Evolutionary conservation across 306 rosid species (phyloP).

Genomic region (Carpinus fangiana): DNA sequence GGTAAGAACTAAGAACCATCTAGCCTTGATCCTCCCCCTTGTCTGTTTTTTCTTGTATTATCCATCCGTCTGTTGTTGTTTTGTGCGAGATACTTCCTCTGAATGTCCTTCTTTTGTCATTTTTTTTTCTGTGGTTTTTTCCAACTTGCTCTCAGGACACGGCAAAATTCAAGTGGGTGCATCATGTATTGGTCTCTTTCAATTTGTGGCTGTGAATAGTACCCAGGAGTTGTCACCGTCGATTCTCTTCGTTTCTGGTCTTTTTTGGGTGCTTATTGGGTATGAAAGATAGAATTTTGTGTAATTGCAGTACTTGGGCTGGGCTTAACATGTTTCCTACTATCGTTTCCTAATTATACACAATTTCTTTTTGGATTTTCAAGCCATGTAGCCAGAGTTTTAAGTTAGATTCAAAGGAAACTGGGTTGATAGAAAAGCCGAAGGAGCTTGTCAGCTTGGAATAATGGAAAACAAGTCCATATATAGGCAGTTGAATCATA

Average conservation of each 20-base stretch:
- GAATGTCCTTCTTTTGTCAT: constrained; percentile 2
- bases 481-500: background rate
- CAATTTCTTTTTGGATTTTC: background rate
- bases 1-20: constrained; percentile 24
- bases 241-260: constrained; percentile 13
- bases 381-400: background rate
- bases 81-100: background rate
- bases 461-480: background rate
- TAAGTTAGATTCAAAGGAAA: background rate
- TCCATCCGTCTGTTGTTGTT: constrained; percentile 7
- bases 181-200: background rate
- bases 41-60: background rate
- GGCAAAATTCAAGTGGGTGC: constrained; percentile 7
- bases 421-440: background rate
- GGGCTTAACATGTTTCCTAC: background rate
- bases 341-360: background rate
- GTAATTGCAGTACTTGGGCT: background rate
- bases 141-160: constrained; percentile 22
- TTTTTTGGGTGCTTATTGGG: background rate
- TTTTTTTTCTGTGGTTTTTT: background rate
- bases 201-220: constrained; percentile 1
- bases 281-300: background rate
- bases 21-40: too few relatives aligned
- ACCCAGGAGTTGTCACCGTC: background rate
- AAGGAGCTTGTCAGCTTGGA: background rate